Conservation (phyloP, 352 stramenopile genomes). For the Phytophthora cactorum region DNA sequence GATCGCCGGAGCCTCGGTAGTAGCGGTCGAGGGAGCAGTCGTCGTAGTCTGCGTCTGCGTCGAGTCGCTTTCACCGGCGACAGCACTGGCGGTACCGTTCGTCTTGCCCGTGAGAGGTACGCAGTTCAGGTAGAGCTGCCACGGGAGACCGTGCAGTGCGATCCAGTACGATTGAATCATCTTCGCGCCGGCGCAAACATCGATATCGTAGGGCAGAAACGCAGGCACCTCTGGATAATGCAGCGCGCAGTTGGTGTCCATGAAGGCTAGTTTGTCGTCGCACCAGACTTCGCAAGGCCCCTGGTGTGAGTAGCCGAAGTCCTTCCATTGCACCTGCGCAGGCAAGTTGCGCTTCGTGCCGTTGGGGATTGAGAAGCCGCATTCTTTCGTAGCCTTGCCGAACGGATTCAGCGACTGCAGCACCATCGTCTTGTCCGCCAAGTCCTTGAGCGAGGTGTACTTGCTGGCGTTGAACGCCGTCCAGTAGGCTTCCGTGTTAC, state of each 20-base stretch:
- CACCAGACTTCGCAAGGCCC: constrained; percentile 70
- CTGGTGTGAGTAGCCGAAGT: constrained; percentile 53
- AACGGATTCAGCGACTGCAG: constrained; percentile 33
- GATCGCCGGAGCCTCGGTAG: constrained; percentile 9
- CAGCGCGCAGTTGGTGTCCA: constrained; percentile 43
- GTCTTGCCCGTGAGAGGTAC: constrained; percentile 24
- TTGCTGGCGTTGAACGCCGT: constrained; percentile 40
- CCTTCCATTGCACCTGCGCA: constrained; percentile 29
- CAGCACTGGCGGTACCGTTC: constrained; percentile 9
- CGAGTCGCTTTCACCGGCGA: constrained; percentile 11
- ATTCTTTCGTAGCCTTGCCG: constrained; percentile 32
- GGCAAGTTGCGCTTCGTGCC: constrained; percentile 40
- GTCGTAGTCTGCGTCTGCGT: not conserved
- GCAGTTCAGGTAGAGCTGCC: constrained; percentile 66
- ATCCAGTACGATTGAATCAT: constrained; percentile 66
- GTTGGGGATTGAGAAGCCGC: constrained; percentile 34
- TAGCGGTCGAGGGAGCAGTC: constrained; percentile 2
- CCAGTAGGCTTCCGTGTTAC: constrained; percentile 40
- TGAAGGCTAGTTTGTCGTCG: constrained; percentile 55
- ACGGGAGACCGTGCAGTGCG: constrained; percentile 53
- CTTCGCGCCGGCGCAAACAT: constrained; percentile 45
- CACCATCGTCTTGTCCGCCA: constrained; percentile 36
- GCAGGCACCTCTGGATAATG: constrained; percentile 42
- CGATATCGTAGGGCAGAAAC: constrained; percentile 46
- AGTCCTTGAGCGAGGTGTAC: constrained; percentile 44